Conservation (phyloP, 228 moss, liverwort and hornwort species). For the Sphagnum fallax region DNA sequence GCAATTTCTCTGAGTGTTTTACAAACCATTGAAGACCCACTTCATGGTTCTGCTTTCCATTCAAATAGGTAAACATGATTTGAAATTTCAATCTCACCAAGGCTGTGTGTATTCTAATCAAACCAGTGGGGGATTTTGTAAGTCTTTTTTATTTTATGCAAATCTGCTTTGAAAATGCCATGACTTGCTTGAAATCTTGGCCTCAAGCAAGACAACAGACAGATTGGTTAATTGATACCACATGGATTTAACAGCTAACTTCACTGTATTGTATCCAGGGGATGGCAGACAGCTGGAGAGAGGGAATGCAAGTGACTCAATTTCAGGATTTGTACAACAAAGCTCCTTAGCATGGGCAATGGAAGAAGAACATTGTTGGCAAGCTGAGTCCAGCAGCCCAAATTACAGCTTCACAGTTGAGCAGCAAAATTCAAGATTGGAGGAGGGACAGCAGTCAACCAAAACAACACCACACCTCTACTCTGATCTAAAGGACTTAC, state of each 20-base stretch:
- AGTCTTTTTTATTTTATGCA: no score
- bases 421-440: not conserved
- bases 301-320: slow-evolving; percentile 41
- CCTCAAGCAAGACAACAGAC: no score
- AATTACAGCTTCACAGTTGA: not conserved
- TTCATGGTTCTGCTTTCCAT: no score
- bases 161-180: no score
- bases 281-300: slow-evolving; percentile 50
- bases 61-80: no score
- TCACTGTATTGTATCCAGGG: slow-evolving; percentile 52
- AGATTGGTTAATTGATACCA: no score
- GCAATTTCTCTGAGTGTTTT: no score
- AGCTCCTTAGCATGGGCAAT: slow-evolving; percentile 30
- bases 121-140: no score
- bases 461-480: slow-evolving; percentile 8
- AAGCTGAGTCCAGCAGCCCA: not conserved
- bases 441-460: slow-evolving; percentile 1
- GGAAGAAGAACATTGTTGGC: not conserved
- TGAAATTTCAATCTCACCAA: no score
- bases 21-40: no score
- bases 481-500: slow-evolving; percentile 40
- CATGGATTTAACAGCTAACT: not conserved
- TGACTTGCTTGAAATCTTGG: no score
- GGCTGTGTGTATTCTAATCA: no score
- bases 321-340: slow-evolving; percentile 28